A percentile compares a stretch with the other conserved stretches of the same genome.
Conservation (phyloP, 306 rosid genomes). For the Senna siamea region DNA sequence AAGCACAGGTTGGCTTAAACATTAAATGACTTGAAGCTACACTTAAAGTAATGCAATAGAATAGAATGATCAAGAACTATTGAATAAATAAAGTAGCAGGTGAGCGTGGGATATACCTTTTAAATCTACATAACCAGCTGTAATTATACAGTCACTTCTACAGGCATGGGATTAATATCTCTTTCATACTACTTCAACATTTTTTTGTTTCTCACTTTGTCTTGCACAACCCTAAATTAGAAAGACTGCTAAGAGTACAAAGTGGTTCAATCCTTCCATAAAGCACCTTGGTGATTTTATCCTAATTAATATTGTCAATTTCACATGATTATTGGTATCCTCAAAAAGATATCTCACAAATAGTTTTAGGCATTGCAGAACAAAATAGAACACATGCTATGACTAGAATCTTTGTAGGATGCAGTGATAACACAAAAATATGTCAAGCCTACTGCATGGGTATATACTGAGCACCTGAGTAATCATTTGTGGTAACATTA, state of each 20-base stretch:
- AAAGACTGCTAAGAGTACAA: too few species aligned
- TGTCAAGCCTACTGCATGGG: neutral
- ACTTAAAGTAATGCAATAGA: too few species aligned
- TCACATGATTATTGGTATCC: neutral
- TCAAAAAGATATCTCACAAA: neutral
- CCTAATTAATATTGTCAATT: neutral
- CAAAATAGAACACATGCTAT: neutral
- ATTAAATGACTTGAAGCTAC: constrained; percentile 16
- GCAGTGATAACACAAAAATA: neutral
- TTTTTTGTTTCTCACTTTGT: too few species aligned
- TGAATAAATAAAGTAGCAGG: too few species aligned
- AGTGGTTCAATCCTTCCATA: too few species aligned
- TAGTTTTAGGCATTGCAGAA: neutral
- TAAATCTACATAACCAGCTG: too few species aligned
- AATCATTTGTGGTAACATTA: neutral
- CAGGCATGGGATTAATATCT: too few species aligned
- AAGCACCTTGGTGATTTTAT: neutral
- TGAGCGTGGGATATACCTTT: too few species aligned
- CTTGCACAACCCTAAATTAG: too few species aligned
- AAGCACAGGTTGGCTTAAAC: neutral
- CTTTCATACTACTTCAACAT: too few species aligned
- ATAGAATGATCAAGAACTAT: too few species aligned
- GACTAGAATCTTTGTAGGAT: neutral
- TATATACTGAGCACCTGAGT: neutral
- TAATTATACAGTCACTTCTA: too few species aligned